Evolutionary conservation across 495 filamentous ascomycete genomes (phyloP).

Genomic region (Annulohypoxylon maeteangense): DNA sequence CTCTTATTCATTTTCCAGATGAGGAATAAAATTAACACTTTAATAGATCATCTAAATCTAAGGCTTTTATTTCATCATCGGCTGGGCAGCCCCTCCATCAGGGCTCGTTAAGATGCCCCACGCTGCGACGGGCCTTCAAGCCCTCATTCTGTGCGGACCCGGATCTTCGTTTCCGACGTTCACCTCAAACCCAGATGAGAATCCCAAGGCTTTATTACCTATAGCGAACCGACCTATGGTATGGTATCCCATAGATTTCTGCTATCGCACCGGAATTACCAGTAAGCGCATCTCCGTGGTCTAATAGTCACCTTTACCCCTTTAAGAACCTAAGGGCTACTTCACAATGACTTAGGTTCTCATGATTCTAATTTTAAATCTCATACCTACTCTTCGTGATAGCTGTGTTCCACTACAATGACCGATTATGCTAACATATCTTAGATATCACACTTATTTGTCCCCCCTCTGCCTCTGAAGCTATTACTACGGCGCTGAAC

Average conservation of each 20-base stretch:
- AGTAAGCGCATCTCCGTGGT: slow-evolving; percentile 58
- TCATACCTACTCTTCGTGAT: neutral
- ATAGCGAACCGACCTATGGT: slow-evolving; percentile 97
- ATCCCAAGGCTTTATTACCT: slow-evolving; percentile 89
- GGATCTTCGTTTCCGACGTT: slow-evolving; percentile 92
- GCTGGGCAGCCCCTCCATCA: slow-evolving; percentile 33
- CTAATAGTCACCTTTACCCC: neutral
- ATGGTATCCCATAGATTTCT: slow-evolving; percentile 93
- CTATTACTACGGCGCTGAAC: slow-evolving; percentile 79
- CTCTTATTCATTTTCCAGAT: neutral
- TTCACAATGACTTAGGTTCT: neutral
- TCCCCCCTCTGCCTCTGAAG: slow-evolving; percentile 75
- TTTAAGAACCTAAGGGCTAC: neutral
- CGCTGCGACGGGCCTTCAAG: slow-evolving; percentile 84
- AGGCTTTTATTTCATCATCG: slow-evolving; percentile 9
- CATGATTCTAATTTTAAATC: neutral
- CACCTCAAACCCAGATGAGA: slow-evolving; percentile 86
- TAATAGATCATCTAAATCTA: neutral
- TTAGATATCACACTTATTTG: slow-evolving; percentile 86
- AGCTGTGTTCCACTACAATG: neutral
- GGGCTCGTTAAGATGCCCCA: slow-evolving; percentile 67
- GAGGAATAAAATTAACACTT: neutral
- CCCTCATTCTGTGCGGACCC: slow-evolving; percentile 91
- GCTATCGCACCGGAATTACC: slow-evolving; percentile 84
- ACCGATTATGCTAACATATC: slow-evolving; percentile 16